phyloP scores from a whole-genome alignment of 352 stramenopile species.

The Globisporangium nagaii region DNA sequence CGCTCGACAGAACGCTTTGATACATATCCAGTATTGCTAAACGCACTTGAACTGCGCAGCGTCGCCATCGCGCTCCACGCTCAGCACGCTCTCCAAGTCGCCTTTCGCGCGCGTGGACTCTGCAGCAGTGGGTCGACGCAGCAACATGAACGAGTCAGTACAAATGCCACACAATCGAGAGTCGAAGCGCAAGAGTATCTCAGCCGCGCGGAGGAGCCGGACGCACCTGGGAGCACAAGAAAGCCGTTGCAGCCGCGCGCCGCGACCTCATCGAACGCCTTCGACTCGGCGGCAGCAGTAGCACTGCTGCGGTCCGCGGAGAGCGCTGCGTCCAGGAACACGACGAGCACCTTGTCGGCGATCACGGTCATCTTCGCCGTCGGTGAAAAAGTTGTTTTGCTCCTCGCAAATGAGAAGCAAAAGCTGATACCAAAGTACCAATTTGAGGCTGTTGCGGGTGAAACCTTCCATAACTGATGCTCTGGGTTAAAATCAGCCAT shows the following conservation, averaged over 20 bases:
- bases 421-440: no score
- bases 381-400: no score
- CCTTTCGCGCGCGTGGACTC: conserved; percentile 6
- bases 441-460: no score
- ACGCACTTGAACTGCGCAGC: conserved; percentile 23
- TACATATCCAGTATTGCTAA: conserved; percentile 3
- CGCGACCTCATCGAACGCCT: conserved; percentile 38
- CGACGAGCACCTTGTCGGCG: conserved; percentile 46
- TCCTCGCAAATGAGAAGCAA: neutral
- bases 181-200: no score
- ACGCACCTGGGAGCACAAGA: conserved; percentile 41
- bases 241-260: conserved; percentile 46
- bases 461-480: no score
- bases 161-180: no score
- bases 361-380: conserved; percentile 27
- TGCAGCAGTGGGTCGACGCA: no score
- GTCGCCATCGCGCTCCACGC: conserved; percentile 19
- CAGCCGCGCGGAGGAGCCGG: no score
- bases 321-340: conserved; percentile 31
- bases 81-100: conserved; percentile 27
- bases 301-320: neutral
- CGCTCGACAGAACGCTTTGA: no score
- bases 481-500: no score
- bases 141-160: no score
- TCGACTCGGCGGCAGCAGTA: neutral